Percentiles rank a stretch among this genome's conserved stretches.
These are phyloP conservation scores for Hymenoscyphus repandus DNA, from an alignment of 2,329 filamentous ascomycete genomes.

Conservation along the genomic window DNA sequence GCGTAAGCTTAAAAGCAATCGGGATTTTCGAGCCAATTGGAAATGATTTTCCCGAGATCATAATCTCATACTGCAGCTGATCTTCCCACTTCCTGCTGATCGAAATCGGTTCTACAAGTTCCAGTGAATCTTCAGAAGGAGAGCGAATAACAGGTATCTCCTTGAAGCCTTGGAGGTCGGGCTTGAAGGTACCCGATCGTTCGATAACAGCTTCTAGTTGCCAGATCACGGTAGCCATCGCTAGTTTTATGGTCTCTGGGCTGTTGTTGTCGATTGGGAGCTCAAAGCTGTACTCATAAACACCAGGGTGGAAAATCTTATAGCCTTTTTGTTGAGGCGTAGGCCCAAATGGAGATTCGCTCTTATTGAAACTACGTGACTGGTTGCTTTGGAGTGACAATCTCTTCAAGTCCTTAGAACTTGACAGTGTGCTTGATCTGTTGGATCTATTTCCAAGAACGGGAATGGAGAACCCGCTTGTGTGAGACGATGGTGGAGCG, in stretches of 20 bases:
- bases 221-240: constrained; percentile 65
- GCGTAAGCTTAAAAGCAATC: constrained; percentile 71
- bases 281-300: constrained; percentile 60
- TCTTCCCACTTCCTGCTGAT: constrained; percentile 74
- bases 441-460: constrained; percentile 21
- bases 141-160: constrained; percentile 65
- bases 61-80: constrained; percentile 71
- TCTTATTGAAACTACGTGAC: constrained; percentile 63
- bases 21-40: constrained; percentile 66
- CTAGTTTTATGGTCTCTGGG: constrained; percentile 66
- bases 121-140: constrained; percentile 64
- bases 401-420: constrained; percentile 40
- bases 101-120: constrained; percentile 69
- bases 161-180: constrained; percentile 61
- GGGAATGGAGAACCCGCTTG: constrained; percentile 21
- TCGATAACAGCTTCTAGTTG: constrained; percentile 65
- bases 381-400: constrained; percentile 60
- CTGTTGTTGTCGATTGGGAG: constrained; percentile 73
- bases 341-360: constrained; percentile 49
- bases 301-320: constrained; percentile 53
- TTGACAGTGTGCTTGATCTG: constrained; percentile 23
- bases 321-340: constrained; percentile 61
- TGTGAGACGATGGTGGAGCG: constrained; percentile 2
- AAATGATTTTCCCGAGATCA: constrained; percentile 73
- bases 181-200: constrained; percentile 64